These are phyloP conservation scores for Fusarium sp. DNA, from an alignment of 2,329 filamentous ascomycete genomes.

Conservation along the genomic window DNA sequence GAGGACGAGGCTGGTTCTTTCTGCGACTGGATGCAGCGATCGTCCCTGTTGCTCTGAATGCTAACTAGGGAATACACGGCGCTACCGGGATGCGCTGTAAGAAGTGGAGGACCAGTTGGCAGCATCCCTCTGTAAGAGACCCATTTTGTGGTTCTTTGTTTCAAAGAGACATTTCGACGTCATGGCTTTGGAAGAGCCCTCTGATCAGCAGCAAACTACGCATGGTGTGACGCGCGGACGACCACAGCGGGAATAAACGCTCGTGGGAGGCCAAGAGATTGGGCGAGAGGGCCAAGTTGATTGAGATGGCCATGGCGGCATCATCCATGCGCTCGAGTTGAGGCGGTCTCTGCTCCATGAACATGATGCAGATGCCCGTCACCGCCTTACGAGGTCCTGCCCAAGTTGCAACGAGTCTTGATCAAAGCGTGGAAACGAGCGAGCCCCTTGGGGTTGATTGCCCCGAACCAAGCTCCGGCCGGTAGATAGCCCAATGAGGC, in stretches of 20 bases:
- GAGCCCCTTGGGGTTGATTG: neutral
- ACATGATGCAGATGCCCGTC: slow-evolving; percentile 1
- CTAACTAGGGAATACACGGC: neutral
- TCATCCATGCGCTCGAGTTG: slow-evolving; percentile 22
- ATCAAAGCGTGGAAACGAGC: slow-evolving; percentile 6
- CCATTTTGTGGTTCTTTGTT: slow-evolving; percentile 41
- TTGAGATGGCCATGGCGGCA: slow-evolving; percentile 29
- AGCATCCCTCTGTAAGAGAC: slow-evolving; percentile 21
- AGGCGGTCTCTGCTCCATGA: slow-evolving; percentile 25
- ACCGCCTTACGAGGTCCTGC: slow-evolving; percentile 18
- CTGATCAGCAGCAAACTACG: slow-evolving; percentile 33
- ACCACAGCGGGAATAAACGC: slow-evolving; percentile 39
- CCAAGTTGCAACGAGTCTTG: neutral
- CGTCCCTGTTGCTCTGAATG: neutral
- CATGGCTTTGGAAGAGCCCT: slow-evolving; percentile 31
- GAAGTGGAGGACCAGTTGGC: slow-evolving; percentile 20
- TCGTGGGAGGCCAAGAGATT: slow-evolving; percentile 27
- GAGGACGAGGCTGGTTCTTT: neutral
- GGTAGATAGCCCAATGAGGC: slow-evolving; percentile 5
- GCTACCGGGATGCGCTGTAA: neutral
- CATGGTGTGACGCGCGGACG: slow-evolving; percentile 41
- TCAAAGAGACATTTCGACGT: slow-evolving; percentile 36
- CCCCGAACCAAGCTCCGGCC: slow-evolving; percentile 8
- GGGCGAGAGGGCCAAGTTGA: slow-evolving; percentile 21
- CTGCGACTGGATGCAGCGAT: neutral